These are phyloP conservation scores for Hypoxylon cercidicola DNA, from an alignment of 495 filamentous ascomycete species.

Conservation along the genomic window DNA sequence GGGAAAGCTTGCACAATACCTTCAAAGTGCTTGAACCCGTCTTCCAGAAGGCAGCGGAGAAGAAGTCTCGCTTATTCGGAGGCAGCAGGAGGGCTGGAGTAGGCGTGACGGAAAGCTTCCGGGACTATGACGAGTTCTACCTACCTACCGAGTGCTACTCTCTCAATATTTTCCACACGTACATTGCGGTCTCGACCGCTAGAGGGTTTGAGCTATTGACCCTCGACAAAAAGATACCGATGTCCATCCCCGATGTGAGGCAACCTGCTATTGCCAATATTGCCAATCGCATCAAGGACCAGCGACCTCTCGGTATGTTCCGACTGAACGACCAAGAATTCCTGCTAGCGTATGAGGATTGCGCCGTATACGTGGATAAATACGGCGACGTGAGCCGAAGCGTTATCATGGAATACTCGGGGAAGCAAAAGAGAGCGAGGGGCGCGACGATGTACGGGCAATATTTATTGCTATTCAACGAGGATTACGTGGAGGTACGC, in stretches of 20 bases:
- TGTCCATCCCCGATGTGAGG: constrained; percentile 87
- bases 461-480: constrained; percentile 84
- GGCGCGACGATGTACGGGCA: constrained; percentile 80
- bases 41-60: constrained; percentile 84
- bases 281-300: constrained; percentile 78
- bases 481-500: constrained; percentile 91
- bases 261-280: constrained; percentile 81
- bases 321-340: constrained; percentile 92
- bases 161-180: constrained; percentile 94
- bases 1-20: constrained; percentile 86
- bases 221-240: constrained; percentile 93
- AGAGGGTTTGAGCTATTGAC: constrained; percentile 97
- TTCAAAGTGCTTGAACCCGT: constrained; percentile 98
- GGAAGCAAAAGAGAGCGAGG: constrained; percentile 81
- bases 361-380: constrained; percentile 97
- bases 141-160: constrained; percentile 95
- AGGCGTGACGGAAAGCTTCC: constrained; percentile 92
- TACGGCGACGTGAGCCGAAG: constrained; percentile 92
- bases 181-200: constrained; percentile 88
- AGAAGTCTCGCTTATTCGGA: constrained; percentile 75
- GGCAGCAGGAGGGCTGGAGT: constrained; percentile 56
- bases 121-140: constrained; percentile 98
- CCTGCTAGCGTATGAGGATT: constrained; percentile 92
- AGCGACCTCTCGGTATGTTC: constrained; percentile 95
- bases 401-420: constrained; percentile 97